Evolutionary conservation across 2,329 filamentous ascomycete genomes (phyloP), one percentile per base, ranked within the genome.

Genomic region (Xylaria arbuscula): DNA sequence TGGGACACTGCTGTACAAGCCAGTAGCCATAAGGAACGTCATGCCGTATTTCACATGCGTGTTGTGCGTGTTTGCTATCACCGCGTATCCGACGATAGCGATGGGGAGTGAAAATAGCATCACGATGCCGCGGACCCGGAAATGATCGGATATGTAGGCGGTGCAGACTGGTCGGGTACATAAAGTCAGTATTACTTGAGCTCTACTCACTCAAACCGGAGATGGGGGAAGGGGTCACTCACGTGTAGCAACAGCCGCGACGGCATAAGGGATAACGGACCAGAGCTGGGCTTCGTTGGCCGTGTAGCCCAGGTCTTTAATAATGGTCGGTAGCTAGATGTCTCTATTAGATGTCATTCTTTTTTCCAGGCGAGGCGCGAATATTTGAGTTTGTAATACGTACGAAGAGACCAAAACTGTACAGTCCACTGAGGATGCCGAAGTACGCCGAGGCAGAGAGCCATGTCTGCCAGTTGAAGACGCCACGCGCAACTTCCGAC

Each of bases 1-100:
- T 0, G 89, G 89, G 0, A 91, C 88, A 50, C 86, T 87, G 54
- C 84, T 83, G 75, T 90, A 92, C 75, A 90, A 83, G 10, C 89
- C 89, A 0, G 85, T 86, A 0, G 89, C 87, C 88, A 91, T 90
- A 62, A 92, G 80, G 73, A 89, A 90, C 0, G 89, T 90, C 87
- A 90, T 90, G 47, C 83, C 88, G 72, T 90, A 91, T 60, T 88
- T 86, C 4, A 86, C 82, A 1, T 83, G 81, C 24, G 83, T 81
- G 10, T 81, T 76, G 19, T 86, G 82, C 56, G 88, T 87, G 69
- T 89, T 88, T 59, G 87, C 87, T 64, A 91, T 90, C 8, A 86
- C 86, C 0, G 85, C 89, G 72, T 92, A 92, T 17, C 90, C 90
- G 19, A 86, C 81, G 62, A 92, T 91, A 28, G 89, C 88, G 56